Conservation (phyloP, 78 protist genomes). For the Planoprotostelium fungivorum region DNA sequence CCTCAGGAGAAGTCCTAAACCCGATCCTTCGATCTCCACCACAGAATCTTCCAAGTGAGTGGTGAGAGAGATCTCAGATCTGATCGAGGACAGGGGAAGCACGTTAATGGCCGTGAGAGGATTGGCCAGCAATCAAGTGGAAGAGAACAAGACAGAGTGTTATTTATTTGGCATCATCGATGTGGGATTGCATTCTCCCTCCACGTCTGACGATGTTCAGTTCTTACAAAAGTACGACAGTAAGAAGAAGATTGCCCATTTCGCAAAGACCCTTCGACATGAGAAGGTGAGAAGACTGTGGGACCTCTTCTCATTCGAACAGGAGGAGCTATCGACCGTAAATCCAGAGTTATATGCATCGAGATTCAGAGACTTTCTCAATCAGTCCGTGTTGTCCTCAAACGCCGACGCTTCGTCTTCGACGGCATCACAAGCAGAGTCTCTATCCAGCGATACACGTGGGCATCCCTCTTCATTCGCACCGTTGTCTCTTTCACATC, state of each 20-base stretch:
- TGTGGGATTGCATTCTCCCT: not conserved
- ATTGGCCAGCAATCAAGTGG: not conserved
- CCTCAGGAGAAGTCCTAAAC: no score
- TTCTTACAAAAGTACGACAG: not conserved
- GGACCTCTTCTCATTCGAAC: not conserved
- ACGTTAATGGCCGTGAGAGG: not conserved
- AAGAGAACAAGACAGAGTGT: not conserved
- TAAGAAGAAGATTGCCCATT: not conserved
- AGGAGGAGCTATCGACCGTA: not conserved
- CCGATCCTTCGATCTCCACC: no score
- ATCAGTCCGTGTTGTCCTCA: no score
- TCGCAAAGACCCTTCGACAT: not conserved
- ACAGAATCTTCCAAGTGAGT: no score
- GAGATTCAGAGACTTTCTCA: not conserved
- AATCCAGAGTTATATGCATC: not conserved
- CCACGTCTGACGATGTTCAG: not conserved
- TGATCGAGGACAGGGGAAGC: no score
- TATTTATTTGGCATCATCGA: not conserved
- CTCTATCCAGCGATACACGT: no score
- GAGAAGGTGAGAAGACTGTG: not conserved
- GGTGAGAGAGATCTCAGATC: no score
- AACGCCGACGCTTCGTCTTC: no score
- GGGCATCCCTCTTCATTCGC: no score
- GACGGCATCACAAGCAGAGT: no score
- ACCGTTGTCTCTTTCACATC: no score